Percentiles rank a stretch among this genome's conserved stretches.
Conservation (phyloP, 2,329 filamentous ascomycete genomes). For the Furcasterigmium furcatum region DNA sequence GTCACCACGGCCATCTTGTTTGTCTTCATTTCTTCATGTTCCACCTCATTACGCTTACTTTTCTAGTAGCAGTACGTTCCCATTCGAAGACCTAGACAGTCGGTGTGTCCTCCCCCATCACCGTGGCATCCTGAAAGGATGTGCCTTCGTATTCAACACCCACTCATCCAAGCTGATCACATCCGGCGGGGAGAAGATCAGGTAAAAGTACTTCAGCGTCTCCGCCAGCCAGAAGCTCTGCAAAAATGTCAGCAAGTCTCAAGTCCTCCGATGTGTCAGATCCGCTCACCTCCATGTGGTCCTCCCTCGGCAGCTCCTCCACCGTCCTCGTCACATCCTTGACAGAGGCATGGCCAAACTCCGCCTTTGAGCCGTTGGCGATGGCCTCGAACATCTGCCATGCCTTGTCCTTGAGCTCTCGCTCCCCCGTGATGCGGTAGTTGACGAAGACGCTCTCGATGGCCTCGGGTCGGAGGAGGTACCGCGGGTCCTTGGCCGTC, state of each 20-base stretch:
- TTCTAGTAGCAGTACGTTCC: no score
- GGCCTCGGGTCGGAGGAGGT: constrained; percentile 66
- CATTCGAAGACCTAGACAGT: no score
- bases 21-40: no score
- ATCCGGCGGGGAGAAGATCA: constrained; percentile 69
- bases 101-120: constrained; percentile 9
- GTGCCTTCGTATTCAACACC: constrained; percentile 64
- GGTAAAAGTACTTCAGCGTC: constrained; percentile 89
- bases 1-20: no score
- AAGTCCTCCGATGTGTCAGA: no score
- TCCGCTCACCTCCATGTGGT: constrained; percentile 61
- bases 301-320: constrained; percentile 36
- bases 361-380: constrained; percentile 60
- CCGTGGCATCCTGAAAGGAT: constrained; percentile 49
- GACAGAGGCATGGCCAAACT: constrained; percentile 68
- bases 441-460: constrained; percentile 89
- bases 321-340: constrained; percentile 50
- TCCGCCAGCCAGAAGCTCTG: constrained; percentile 83
- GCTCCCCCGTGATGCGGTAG: constrained; percentile 83
- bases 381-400: constrained; percentile 84
- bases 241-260: no score
- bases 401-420: constrained; percentile 72
- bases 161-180: constrained; percentile 67
- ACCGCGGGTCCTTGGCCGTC: constrained; percentile 28
- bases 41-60: no score